These are phyloP conservation scores for Chrysochromulina tobinii DNA, from an alignment of 78 protist genomes.

Conservation along the genomic window DNA sequence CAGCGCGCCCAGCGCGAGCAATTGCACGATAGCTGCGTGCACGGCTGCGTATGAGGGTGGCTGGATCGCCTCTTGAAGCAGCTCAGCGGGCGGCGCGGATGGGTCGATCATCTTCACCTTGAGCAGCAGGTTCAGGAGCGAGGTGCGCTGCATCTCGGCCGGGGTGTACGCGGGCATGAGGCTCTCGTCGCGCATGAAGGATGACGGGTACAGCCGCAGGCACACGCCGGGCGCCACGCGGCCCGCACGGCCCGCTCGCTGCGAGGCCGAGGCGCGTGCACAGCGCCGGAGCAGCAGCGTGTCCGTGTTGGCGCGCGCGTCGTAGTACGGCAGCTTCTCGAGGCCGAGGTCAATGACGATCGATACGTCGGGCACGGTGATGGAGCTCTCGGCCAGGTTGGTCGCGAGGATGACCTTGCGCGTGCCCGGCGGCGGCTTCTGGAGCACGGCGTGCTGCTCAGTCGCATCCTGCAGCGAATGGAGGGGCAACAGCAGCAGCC, in stretches of 20 bases:
- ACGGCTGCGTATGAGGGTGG: neutral
- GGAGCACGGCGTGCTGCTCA: neutral
- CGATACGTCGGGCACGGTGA: constrained; percentile 46
- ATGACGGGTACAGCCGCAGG: constrained; percentile 47
- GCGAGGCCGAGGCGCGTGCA: neutral
- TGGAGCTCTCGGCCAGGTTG: constrained; percentile 68
- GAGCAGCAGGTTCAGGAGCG: neutral
- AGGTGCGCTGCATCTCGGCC: constrained; percentile 5
- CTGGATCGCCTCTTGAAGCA: neutral
- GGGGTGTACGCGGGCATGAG: neutral
- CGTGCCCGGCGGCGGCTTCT: neutral
- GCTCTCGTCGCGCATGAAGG: neutral
- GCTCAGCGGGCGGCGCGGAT: neutral
- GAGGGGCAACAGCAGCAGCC: neutral
- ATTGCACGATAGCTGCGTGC: neutral
- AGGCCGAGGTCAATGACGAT: constrained; percentile 41
- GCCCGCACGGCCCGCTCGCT: neutral
- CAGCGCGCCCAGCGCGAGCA: neutral
- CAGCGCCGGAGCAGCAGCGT: neutral
- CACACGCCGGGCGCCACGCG: constrained; percentile 55
- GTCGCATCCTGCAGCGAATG: neutral
- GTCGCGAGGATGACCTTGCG: constrained; percentile 48
- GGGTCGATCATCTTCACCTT: neutral
- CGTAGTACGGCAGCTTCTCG: neutral
- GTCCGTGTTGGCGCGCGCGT: neutral